Conservation (phyloP, 2,329 filamentous ascomycete genomes). For the Davidsoniella australis region DNA sequence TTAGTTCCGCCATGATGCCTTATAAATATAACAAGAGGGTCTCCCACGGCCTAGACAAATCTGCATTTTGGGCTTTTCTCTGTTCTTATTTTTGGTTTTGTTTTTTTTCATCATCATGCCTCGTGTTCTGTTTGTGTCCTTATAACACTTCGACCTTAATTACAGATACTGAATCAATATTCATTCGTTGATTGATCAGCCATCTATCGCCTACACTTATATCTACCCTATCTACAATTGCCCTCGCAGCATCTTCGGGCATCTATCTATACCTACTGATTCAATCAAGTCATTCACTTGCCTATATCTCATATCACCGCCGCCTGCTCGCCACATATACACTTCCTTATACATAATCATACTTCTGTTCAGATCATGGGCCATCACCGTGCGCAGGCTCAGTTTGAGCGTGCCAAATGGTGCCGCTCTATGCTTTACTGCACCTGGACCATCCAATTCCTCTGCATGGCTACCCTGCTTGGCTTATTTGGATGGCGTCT, state of each 20-base stretch:
- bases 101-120: not conserved
- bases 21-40: slow-evolving; percentile 1
- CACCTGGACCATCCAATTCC: slow-evolving; percentile 32
- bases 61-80: not conserved
- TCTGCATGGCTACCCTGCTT: slow-evolving; percentile 28
- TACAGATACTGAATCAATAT: too few relatives aligned
- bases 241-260: too few relatives aligned
- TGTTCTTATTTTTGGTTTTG: not conserved
- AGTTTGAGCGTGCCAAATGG: slow-evolving; percentile 37
- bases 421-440: slow-evolving; percentile 29
- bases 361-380: not conserved
- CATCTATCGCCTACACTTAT: too few relatives aligned
- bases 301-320: not conserved
- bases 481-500: slow-evolving; percentile 37
- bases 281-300: not conserved
- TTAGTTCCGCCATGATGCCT: too few relatives aligned
- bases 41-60: not conserved
- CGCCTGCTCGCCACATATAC: not conserved
- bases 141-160: too few relatives aligned
- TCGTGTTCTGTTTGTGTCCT: not conserved
- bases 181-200: too few relatives aligned
- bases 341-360: not conserved
- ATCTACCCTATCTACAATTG: too few relatives aligned
- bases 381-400: slow-evolving; percentile 30
- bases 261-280: too few relatives aligned